Evolutionary conservation across 441 rosid genomes (phyloP), one percentile per base, ranked within the genome.

Genomic region (Erodium texanum): DNA sequence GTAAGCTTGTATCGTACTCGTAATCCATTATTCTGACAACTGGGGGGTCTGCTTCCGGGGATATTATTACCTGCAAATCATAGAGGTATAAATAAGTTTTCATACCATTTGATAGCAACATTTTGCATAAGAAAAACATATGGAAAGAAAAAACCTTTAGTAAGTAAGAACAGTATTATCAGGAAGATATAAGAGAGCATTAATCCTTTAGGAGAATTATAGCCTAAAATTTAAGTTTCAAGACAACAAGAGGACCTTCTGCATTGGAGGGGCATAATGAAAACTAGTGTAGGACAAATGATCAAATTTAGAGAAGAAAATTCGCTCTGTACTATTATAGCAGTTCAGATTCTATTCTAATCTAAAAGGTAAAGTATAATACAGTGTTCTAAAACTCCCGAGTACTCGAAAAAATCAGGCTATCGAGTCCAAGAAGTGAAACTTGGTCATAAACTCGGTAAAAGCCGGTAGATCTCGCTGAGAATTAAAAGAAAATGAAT

Each of bases 21-120:
- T 85, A 93, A 73, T 93, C 92, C 96, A 89, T 91, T 78, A 86
- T 91, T 84, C 83, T 85, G 74, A 91, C 83, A 76, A 91, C 96
- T 0, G 93, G 99, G 75, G 99, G 99, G 81, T 93, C 95, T 1
- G 96, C 94, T 74, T 93, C 95, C 7, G 97, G 93, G 38, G 97
- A 89, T 32, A 91, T 52, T 66, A 93, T 81, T 69, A 93, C 95
- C 98, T 93, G 80, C 70, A 81, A 76, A 81, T 73, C 64, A 14
- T 70, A 62, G 36, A 59, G 68, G 41, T 20, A 63, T 3, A 36
- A 67, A 64, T 63, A 66, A 54, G 6, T 62, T 65, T 54, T 22
- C 58, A 63, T 12, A 66, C 3, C 19, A 61, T 67, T 19, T 50
- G 19, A 50, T 16, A 16, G 56, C 19, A 15, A 50, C 56, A 15